Evolutionary conservation across 306 rosid species (phyloP).

Genomic region (Cucumis hystrix): DNA sequence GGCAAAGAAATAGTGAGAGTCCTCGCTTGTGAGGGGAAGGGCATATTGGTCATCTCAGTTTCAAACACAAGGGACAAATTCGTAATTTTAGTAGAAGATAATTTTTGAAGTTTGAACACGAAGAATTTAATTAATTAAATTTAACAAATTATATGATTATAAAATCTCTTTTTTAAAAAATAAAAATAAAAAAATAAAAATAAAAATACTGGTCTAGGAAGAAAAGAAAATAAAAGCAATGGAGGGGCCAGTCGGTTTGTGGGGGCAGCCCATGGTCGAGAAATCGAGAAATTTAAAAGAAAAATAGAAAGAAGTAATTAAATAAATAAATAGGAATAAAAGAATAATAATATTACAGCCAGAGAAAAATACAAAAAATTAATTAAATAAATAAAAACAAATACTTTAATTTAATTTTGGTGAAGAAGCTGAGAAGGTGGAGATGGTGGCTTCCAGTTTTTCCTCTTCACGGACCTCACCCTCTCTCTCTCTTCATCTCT

Average conservation of each 20-base stretch:
- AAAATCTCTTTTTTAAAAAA: background rate
- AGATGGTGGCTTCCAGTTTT: constrained; percentile 30
- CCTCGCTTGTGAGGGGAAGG: background rate
- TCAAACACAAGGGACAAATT: background rate
- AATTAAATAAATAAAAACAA: background rate
- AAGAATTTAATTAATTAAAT: background rate
- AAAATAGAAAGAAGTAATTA: background rate
- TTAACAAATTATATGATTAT: too few relatives aligned
- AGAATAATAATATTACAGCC: constrained; percentile 14
- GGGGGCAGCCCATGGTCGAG: constrained; percentile 22
- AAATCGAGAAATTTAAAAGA: constrained; percentile 19
- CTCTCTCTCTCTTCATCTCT: constrained; percentile 1
- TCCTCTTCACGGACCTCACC: constrained; percentile 16
- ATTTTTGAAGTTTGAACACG: background rate
- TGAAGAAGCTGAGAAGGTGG: constrained; percentile 33
- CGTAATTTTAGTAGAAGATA: background rate
- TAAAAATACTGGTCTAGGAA: background rate
- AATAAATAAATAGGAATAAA: background rate
- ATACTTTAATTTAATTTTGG: constrained; percentile 12
- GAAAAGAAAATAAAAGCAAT: constrained; percentile 11
- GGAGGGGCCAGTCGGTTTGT: constrained; percentile 26
- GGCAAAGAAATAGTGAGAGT: too few relatives aligned
- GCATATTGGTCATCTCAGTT: background rate
- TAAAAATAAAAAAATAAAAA: background rate
- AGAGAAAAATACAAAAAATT: constrained; percentile 15